Conservation (phyloP, 1,284 basidiomycete species). For the Pulchroboletus neoregius region DNA sequence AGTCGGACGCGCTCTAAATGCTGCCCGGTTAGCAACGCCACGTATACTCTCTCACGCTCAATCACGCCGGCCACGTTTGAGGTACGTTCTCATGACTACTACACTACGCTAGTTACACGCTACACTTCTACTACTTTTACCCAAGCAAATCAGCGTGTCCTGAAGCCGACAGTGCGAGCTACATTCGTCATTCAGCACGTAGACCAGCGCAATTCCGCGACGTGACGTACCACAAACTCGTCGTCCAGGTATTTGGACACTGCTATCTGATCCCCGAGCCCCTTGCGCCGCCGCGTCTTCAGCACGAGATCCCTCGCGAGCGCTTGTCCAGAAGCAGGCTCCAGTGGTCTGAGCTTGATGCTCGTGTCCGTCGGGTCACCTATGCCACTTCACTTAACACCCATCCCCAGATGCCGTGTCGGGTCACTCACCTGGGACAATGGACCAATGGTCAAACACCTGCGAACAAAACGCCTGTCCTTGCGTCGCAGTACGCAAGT, state of each 20-base stretch:
- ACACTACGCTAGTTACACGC: constrained; percentile 15
- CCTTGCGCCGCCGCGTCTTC: constrained; percentile 95
- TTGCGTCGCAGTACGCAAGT: constrained; percentile 93
- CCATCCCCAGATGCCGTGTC: constrained; percentile 2
- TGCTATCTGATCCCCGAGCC: constrained; percentile 88
- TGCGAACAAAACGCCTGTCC: constrained; percentile 97
- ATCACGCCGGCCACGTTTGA: constrained; percentile 2
- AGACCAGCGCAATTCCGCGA: constrained; percentile 9
- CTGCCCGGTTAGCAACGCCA: constrained; percentile 40
- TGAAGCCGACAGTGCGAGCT: constrained; percentile 86
- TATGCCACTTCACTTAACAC: constrained; percentile 28
- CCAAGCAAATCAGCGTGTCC: constrained; percentile 87
- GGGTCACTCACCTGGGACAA: constrained; percentile 77
- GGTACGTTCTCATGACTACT: too few species aligned
- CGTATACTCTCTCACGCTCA: constrained; percentile 43
- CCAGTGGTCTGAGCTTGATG: constrained; percentile 92
- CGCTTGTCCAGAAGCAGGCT: constrained; percentile 94
- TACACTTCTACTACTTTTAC: constrained; percentile 29
- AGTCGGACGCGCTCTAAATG: constrained; percentile 34
- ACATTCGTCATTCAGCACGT: constrained; percentile 13
- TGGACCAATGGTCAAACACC: constrained; percentile 97
- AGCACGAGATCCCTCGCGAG: constrained; percentile 90
- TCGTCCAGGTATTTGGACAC: constrained; percentile 94
- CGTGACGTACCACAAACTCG: constrained; percentile 76
- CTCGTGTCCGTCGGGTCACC: constrained; percentile 95